These are phyloP conservation scores for Jatropha curcas DNA, from an alignment of 345 rosid species.

Conservation along the genomic window DNA sequence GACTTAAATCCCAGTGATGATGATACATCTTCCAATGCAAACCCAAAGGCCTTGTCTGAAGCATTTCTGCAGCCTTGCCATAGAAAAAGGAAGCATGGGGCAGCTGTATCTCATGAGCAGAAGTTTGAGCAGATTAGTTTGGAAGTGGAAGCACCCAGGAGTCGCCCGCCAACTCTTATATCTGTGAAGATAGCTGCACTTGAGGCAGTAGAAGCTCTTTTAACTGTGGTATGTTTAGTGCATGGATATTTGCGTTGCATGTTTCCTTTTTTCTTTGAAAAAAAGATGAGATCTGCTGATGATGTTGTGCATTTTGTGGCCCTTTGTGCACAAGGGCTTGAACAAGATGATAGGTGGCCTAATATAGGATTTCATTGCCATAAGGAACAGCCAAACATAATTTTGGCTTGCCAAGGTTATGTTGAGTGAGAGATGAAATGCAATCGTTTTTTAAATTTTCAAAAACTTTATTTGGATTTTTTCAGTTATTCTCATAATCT, in stretches of 20 bases:
- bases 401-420: not conserved
- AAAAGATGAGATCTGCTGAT: too few species aligned
- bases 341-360: not conserved
- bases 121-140: constrained; percentile 37
- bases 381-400: not conserved
- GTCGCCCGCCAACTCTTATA: constrained; percentile 30
- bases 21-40: constrained; percentile 36
- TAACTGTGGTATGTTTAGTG: constrained; percentile 61
- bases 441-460: too few species aligned
- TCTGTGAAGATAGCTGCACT: constrained; percentile 75
- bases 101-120: constrained; percentile 36
- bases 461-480: too few species aligned
- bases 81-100: constrained; percentile 67
- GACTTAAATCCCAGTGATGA: constrained; percentile 47
- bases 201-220: constrained; percentile 70
- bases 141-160: constrained; percentile 41
- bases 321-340: not conserved
- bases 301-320: not conserved
- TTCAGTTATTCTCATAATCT: too few species aligned
- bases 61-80: constrained; percentile 32
- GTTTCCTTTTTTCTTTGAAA: not conserved
- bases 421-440: too few species aligned
- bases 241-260: not conserved
- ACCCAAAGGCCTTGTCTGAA: constrained; percentile 27
- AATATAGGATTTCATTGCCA: not conserved